These are phyloP conservation scores for Emergomyces orientalis DNA, from an alignment of 2,329 filamentous ascomycete species.

Conservation along the genomic window DNA sequence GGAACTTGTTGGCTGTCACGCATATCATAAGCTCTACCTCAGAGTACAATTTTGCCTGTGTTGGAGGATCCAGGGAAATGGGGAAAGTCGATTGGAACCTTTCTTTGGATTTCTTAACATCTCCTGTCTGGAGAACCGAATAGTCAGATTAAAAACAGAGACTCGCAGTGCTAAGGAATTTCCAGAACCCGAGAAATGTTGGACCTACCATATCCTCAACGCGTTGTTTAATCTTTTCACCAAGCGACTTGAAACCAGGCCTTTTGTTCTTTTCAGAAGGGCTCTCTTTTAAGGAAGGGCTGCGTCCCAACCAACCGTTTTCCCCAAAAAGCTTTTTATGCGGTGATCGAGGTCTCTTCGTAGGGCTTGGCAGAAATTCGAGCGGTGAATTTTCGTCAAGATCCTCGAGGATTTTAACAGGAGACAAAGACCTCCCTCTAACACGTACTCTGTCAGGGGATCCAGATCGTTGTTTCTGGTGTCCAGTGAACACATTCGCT, in stretches of 20 bases:
- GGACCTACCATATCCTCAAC: slow-evolving; percentile 29
- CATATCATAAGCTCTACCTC: slow-evolving; percentile 41
- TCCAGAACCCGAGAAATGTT: background rate
- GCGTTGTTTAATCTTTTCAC: slow-evolving; percentile 34
- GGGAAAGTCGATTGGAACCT: slow-evolving; percentile 21
- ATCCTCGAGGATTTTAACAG: slow-evolving; percentile 20
- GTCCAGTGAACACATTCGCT: slow-evolving; percentile 4
- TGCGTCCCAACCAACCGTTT: slow-evolving; percentile 33
- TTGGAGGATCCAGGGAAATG: slow-evolving; percentile 33
- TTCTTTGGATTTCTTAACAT: slow-evolving; percentile 21
- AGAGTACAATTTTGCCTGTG: slow-evolving; percentile 37
- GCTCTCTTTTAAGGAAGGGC: slow-evolving; percentile 24
- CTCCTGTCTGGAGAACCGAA: slow-evolving; percentile 18
- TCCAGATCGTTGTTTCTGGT: slow-evolving; percentile 7
- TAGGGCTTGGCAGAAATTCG: slow-evolving; percentile 15
- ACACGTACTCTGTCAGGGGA: slow-evolving; percentile 10
- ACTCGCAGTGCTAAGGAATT: slow-evolving; percentile 5
- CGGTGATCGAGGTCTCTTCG: slow-evolving; percentile 24
- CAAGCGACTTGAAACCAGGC: slow-evolving; percentile 26
- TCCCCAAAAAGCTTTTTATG: slow-evolving; percentile 38
- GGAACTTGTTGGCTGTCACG: slow-evolving; percentile 37
- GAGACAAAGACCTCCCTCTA: slow-evolving; percentile 15
- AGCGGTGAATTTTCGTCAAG: slow-evolving; percentile 18
- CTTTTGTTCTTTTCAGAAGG: slow-evolving; percentile 23
- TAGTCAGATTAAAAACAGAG: background rate